Conservation (phyloP, 768 basidiomycete genomes). For the Rhodotorula toruloides region DNA sequence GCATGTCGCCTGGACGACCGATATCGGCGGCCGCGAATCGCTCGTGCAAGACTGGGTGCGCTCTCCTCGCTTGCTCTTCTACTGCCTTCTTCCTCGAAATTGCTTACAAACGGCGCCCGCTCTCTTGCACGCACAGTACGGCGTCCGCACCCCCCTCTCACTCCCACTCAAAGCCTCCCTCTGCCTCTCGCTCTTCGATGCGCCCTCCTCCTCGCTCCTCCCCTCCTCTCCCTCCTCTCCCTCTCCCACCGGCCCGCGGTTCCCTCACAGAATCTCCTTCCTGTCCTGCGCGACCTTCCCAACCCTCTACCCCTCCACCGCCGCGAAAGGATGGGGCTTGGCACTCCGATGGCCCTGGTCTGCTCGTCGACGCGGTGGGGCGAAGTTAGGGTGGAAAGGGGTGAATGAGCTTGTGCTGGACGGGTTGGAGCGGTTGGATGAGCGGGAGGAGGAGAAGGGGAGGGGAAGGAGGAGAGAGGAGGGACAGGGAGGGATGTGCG, state of each 20-base stretch:
- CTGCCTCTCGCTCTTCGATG: slow-evolving; percentile 11
- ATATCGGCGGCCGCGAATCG: slow-evolving; percentile 5
- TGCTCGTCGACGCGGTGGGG: too few relatives aligned
- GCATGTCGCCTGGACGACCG: background rate
- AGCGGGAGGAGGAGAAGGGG: background rate
- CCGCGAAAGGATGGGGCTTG: slow-evolving; percentile 3
- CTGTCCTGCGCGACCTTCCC: slow-evolving; percentile 11
- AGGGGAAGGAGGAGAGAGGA: background rate
- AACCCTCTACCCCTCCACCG: background rate
- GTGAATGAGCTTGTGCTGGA: slow-evolving; percentile 3
- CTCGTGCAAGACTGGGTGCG: slow-evolving; percentile 25
- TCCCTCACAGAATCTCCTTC: slow-evolving; percentile 5
- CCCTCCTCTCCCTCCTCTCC: background rate
- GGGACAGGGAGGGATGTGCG: slow-evolving; percentile 10
- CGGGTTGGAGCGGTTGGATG: background rate
- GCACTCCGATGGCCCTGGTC: background rate
- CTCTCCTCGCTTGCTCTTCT: background rate
- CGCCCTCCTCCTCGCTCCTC: background rate
- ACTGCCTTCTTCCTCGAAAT: too few relatives aligned
- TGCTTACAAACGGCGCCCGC: background rate
- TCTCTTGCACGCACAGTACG: background rate
- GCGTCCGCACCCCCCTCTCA: background rate
- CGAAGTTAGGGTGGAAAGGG: slow-evolving; percentile 1
- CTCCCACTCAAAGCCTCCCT: slow-evolving; percentile 2
- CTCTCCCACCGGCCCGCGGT: background rate